A percentile compares a stretch with the other conserved stretches of the same genome.
Conservation (phyloP, 2,329 filamentous ascomycete species). For the Westerdykella ornata region DNA sequence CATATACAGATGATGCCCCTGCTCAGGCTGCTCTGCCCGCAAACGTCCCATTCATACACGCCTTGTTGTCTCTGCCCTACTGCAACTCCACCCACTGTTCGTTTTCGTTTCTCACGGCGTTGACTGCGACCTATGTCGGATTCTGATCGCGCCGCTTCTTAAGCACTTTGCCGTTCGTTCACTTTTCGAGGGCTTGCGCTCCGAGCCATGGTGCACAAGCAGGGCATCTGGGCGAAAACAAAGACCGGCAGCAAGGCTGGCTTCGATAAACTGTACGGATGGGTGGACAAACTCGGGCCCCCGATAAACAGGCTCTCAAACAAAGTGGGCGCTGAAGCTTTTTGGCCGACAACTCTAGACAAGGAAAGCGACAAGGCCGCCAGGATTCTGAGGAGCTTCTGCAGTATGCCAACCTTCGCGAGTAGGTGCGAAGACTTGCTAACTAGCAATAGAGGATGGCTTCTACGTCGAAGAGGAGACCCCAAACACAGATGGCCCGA, state of each 20-base stretch:
- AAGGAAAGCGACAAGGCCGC: constrained; percentile 89
- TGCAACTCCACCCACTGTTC: neutral
- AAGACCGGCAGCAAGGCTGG: constrained; percentile 38
- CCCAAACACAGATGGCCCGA: constrained; percentile 43
- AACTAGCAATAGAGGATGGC: constrained; percentile 51
- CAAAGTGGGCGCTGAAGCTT: constrained; percentile 72
- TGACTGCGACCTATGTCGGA: constrained; percentile 6
- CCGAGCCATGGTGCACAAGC: constrained; percentile 19
- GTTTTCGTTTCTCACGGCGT: neutral
- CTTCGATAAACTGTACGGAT: constrained; percentile 66
- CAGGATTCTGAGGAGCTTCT: constrained; percentile 82
- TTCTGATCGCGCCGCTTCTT: constrained; percentile 1
- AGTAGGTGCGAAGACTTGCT: constrained; percentile 8
- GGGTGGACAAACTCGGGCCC: constrained; percentile 61
- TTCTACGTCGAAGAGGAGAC: constrained; percentile 56
- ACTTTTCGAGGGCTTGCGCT: constrained; percentile 2
- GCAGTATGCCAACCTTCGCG: constrained; percentile 54
- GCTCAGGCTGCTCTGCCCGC: constrained; percentile 1
- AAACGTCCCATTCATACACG: neutral
- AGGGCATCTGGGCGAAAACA: constrained; percentile 26
- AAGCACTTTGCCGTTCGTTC: constrained; percentile 3
- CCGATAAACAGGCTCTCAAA: constrained; percentile 78
- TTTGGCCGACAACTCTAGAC: constrained; percentile 80
- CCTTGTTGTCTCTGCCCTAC: neutral
- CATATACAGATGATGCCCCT: constrained; percentile 1